A percentile compares a stretch with the other conserved stretches of the same genome.
These are phyloP conservation scores for Piper longum DNA, from an alignment of 164 flowering plant genomes.

Conservation along the genomic window DNA sequence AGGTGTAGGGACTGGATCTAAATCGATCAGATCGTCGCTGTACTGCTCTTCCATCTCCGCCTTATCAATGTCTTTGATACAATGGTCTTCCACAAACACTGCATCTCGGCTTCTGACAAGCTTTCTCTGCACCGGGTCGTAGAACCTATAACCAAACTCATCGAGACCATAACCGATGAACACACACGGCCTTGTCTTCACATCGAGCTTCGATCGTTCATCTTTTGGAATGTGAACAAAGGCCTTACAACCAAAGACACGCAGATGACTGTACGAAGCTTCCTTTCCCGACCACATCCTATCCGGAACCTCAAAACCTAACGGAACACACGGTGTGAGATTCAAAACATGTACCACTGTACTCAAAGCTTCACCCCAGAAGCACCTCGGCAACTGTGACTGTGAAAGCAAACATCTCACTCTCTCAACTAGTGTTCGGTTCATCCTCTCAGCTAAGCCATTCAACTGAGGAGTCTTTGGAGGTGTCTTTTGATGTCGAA, in stretches of 20 bases:
- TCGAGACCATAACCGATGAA: constrained; percentile 1
- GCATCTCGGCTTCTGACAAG: constrained; percentile 3
- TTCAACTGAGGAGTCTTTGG: too few relatives aligned
- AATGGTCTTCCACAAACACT: background rate
- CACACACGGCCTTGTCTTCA: background rate
- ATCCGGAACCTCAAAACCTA: background rate
- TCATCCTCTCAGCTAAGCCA: background rate
- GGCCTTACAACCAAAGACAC: too few relatives aligned
- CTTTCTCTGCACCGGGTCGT: constrained; percentile 1
- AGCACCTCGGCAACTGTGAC: background rate
- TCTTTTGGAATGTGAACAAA: constrained; percentile 2
- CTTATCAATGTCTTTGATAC: constrained; percentile 1
- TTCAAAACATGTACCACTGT: background rate
- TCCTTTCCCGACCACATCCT: constrained; percentile 1
- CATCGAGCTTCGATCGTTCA: constrained; percentile 1
- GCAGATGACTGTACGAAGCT: background rate
- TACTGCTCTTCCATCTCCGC: background rate
- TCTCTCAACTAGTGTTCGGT: constrained; percentile 2
- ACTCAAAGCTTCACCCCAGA: constrained; percentile 5
- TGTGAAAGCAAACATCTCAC: constrained; percentile 1
- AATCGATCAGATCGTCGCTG: background rate
- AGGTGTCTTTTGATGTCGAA: too few relatives aligned
- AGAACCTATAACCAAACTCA: constrained; percentile 3
- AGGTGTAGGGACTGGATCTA: background rate
- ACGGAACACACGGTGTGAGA: constrained; percentile 1